Conservation (phyloP, 2,329 filamentous ascomycete species). For the Lomentospora prolificans region DNA sequence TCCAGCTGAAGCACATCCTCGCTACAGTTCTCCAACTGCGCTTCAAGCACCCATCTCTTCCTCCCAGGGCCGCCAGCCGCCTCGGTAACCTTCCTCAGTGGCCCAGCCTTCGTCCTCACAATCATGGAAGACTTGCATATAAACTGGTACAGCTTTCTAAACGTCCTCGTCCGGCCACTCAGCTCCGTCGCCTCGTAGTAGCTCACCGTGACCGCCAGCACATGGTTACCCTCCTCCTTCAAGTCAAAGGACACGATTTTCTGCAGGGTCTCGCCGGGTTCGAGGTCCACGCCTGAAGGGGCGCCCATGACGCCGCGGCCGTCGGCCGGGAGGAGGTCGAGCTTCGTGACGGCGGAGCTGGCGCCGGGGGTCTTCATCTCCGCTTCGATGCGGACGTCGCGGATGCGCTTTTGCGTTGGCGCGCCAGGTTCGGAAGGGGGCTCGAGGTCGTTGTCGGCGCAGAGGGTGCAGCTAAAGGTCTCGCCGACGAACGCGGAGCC, state of each 20-base stretch:
- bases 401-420: conserved; percentile 41
- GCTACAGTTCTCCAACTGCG: conserved; percentile 89
- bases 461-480: conserved; percentile 87
- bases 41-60: conserved; percentile 68
- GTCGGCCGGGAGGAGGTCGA: conserved; percentile 43
- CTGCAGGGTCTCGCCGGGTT: conserved; percentile 61
- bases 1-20: conserved; percentile 76
- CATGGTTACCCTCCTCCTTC: conserved; percentile 89
- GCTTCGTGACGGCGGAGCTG: conserved; percentile 44
- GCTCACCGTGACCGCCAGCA: conserved; percentile 84
- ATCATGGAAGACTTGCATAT: conserved; percentile 83
- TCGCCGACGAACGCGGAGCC: conserved; percentile 93
- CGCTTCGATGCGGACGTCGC: conserved; percentile 72
- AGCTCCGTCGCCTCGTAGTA: conserved; percentile 81
- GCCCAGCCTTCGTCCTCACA: conserved; percentile 79
- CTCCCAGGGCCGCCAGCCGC: conserved; percentile 11
- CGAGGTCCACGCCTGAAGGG: conserved; percentile 37
- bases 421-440: conserved; percentile 1
- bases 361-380: conserved; percentile 88
- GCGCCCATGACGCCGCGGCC: conserved; percentile 10
- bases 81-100: conserved; percentile 30
- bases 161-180: conserved; percentile 66
- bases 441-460: conserved; percentile 75
- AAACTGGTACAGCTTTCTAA: conserved; percentile 94
- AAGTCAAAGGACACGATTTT: conserved; percentile 77